Evolutionary conservation across 176 grass and related monocot species (phyloP), one percentile per base, ranked within the genome.

Genomic region (Oryza australiensis): DNA sequence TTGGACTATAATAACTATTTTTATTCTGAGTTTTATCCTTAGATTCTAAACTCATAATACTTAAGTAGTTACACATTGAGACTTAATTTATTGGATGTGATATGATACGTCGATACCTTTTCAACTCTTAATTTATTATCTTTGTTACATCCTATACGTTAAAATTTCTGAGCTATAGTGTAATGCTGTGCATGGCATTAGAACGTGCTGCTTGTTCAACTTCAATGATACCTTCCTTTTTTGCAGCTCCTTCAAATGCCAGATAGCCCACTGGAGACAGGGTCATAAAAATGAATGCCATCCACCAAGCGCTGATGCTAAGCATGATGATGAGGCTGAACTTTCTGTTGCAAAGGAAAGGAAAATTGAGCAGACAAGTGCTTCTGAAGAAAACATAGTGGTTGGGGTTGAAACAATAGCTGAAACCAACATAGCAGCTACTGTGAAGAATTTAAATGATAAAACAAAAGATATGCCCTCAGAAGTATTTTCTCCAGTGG

Each of bases 211-310:
- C 15, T 60, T 69, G 16, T 18, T 79, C 8, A 75, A 80, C 38
- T 75, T 84, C 6, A 72, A 46, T 63, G 28, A 30, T 5, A 75
- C 15, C 28, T 80, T 60, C 14, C 22, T 22, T 57, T 84, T 48
- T 86, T 83, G 68, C 80, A 99, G 97, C 80, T 99, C 97, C 63
- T 92, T 92, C 38, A 96, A 93, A 80, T 99, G 97, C 66, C 97
- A 99, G 67, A 99, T 96, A 71, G 80, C 92, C 68, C 93, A 99
- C 60, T 99, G 97, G 97, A 93, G 97, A 83, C 91, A 94, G 86
- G 97, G 97, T 81, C 97, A 99, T 78, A 99, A 96, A 88, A 86
- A 94, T 53, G 91, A 94, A 64, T 99, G 97, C 75, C 91, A 12
- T 68, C 92, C 93, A 83, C 62, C 87, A 79, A 94, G 78, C 45